Percentiles rank a stretch among this genome's conserved stretches.
Conservation (phyloP, 2,329 filamentous ascomycete species). For the Fonsecaea erecta region DNA sequence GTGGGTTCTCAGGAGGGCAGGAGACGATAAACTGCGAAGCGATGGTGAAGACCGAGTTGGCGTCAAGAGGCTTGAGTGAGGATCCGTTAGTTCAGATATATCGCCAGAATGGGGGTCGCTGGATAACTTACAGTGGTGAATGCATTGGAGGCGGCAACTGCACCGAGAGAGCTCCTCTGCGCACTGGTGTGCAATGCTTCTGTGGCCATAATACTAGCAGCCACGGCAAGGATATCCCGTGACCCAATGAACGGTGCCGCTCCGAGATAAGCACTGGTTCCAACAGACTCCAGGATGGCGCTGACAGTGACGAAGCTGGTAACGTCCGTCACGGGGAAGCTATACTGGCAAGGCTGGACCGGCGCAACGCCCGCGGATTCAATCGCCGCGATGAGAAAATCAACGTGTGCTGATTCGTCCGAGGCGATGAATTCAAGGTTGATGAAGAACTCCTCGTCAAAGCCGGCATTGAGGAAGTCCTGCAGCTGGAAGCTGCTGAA, state of each 20-base stretch:
- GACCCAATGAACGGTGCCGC: slow-evolving; percentile 68
- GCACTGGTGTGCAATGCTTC: slow-evolving; percentile 76
- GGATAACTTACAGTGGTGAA: slow-evolving; percentile 62
- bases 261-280: slow-evolving; percentile 60
- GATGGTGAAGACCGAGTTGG: slow-evolving; percentile 72
- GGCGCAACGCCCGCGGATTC: slow-evolving; percentile 66
- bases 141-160: slow-evolving; percentile 66
- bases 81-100: neutral
- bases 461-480: slow-evolving; percentile 68
- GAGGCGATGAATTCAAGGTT: slow-evolving; percentile 66
- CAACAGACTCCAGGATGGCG: slow-evolving; percentile 67
- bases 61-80: slow-evolving; percentile 58
- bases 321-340: slow-evolving; percentile 63
- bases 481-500: slow-evolving; percentile 68
- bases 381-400: slow-evolving; percentile 63
- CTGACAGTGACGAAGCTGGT: slow-evolving; percentile 70
- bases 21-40: slow-evolving; percentile 73
- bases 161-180: slow-evolving; percentile 65
- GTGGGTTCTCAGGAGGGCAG: slow-evolving; percentile 67
- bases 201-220: slow-evolving; percentile 68
- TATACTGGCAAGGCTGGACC: slow-evolving; percentile 71
- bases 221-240: slow-evolving; percentile 65
- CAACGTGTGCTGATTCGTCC: slow-evolving; percentile 68
- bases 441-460: slow-evolving; percentile 59
- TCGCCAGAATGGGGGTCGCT: neutral